Evolutionary conservation across 2,329 filamentous ascomycete species (phyloP), one percentile per base, ranked within the genome.

Genomic region (Alternaria ventricosa): DNA sequence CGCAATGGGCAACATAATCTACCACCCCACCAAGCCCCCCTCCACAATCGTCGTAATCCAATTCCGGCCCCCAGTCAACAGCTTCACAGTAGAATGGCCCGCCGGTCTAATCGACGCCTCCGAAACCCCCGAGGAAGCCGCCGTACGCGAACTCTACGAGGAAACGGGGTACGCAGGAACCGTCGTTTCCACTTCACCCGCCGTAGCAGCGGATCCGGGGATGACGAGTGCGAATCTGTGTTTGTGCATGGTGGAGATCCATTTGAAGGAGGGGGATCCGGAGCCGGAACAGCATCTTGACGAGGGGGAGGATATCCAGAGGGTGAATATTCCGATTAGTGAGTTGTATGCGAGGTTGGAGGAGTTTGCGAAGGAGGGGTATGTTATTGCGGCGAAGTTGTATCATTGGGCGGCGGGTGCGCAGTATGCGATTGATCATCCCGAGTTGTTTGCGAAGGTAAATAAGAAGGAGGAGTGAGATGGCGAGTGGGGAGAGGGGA

Each of bases 1-100:
- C 15, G 89, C 90, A 60, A 92, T 93, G 67, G 84, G 92, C 18
- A 90, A 89, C 59, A 87, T 93, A 65, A 82, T 93, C 57, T 67
- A 74, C 58, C 68, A 74, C 51, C 70, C 75, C n/a, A 54, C 64
- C 54, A 67, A 70, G 7, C 69, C 71, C 4, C 74, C 78, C 5
- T 68, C 67, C 7, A 78, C 77, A 12, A 73, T 80, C 12, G 59
- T 80, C 9, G 76, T 79, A n/a, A 73, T 79, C 62, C 86, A 89
- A 68, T 89, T 87, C 72, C 84, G 87, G 1, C 87, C 87, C 0
- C 87, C 87, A 0, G 82, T 89, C 50, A 82, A 86, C 59, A 85
- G 84, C 23, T 81, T 87, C 28, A 85, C 84, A 22, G 86, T 89
- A 60, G 87, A 89, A 69, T 86, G 88, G 36, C 87, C 87, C 0